phyloP scores from a whole-genome alignment of 169 alveolate genomes.

The Eimeria necatrix region DNA sequence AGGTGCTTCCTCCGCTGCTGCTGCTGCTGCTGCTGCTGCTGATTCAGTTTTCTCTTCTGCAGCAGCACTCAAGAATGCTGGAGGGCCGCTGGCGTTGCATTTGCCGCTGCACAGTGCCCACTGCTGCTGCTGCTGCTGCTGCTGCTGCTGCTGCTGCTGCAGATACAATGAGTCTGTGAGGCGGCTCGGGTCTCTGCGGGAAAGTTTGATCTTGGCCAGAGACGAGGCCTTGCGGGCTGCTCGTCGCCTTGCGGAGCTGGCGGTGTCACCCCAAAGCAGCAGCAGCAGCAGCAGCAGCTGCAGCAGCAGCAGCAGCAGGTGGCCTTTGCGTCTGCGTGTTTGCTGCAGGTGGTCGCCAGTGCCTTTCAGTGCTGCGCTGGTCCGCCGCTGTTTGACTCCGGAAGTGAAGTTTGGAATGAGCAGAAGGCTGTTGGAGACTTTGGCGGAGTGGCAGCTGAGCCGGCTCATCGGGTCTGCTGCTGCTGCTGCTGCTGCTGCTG shows the following conservation, averaged over 20 bases:
- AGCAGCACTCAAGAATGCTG: too few species aligned
- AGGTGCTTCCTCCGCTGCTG: background rate
- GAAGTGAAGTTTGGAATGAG: background rate
- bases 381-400: background rate
- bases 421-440: background rate
- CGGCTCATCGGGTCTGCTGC: conserved; percentile 34
- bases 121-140: conserved; percentile 25
- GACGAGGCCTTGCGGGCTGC: conserved; percentile 14
- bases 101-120: background rate
- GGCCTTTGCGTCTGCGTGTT: background rate
- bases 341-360: background rate
- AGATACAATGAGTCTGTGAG: conserved; percentile 13
- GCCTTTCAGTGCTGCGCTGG: background rate
- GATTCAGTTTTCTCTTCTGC: background rate
- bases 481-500: conserved; percentile 23
- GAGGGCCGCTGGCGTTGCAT: background rate
- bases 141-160: conserved; percentile 42
- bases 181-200: conserved; percentile 42
- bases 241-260: background rate
- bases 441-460: conserved; percentile 49
- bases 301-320: background rate
- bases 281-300: conserved; percentile 34
- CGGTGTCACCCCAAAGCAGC: background rate
- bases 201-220: background rate
- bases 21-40: background rate